Conservation (phyloP, 495 filamentous ascomycete species). For the Oidiodendron maius region DNA sequence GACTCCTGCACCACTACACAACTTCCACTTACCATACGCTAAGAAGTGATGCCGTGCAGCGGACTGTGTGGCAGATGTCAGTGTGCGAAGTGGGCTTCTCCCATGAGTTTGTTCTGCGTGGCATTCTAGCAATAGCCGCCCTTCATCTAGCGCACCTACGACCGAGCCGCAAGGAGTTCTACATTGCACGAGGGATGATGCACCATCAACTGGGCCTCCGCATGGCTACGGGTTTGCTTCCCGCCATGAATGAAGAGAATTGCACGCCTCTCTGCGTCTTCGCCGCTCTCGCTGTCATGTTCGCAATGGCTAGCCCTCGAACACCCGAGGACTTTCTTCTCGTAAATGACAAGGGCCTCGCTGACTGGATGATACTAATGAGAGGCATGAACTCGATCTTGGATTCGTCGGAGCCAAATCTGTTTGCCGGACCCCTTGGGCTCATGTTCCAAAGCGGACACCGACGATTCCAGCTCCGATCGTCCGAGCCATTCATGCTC, state of each 20-base stretch:
- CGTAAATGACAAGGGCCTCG: slow-evolving; percentile 26
- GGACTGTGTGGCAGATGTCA: slow-evolving; percentile 22
- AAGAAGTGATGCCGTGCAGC: neutral
- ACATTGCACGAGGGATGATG: slow-evolving; percentile 39
- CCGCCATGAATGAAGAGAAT: slow-evolving; percentile 36
- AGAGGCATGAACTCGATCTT: slow-evolving; percentile 32
- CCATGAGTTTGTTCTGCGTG: slow-evolving; percentile 31
- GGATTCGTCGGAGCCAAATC: slow-evolving; percentile 14
- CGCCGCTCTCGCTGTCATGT: slow-evolving; percentile 40
- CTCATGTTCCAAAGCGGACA: slow-evolving; percentile 25
- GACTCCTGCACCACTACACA: neutral
- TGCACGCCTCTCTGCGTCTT: slow-evolving; percentile 46
- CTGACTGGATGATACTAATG: slow-evolving; percentile 33
- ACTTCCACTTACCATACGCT: neutral
- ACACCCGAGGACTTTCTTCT: slow-evolving; percentile 31
- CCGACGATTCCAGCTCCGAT: slow-evolving; percentile 12
- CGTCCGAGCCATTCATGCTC: too few species aligned
- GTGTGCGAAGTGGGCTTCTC: slow-evolving; percentile 19
- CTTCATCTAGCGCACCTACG: slow-evolving; percentile 33
- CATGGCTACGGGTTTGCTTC: slow-evolving; percentile 37
- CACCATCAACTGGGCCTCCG: slow-evolving; percentile 43
- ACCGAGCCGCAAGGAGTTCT: slow-evolving; percentile 29
- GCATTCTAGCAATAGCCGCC: slow-evolving; percentile 34
- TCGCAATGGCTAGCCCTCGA: slow-evolving; percentile 38
- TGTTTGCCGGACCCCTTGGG: slow-evolving; percentile 22